phyloP scores from a whole-genome alignment of 83 land plant species.

The Thuja plicata region DNA sequence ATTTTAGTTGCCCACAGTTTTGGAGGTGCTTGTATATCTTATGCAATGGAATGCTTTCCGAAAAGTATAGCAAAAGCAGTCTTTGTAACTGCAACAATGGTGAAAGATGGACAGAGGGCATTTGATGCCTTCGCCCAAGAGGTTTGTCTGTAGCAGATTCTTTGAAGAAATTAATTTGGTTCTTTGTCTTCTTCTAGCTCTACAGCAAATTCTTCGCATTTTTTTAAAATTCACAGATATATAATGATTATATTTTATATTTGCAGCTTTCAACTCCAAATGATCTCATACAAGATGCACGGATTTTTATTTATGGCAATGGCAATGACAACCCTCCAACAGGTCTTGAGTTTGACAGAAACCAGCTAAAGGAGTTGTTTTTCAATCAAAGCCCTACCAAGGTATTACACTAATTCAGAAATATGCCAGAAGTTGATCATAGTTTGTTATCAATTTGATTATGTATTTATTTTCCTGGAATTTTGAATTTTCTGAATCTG shows the following conservation, averaged over 20 bases:
- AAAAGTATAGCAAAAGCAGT: slow-evolving; percentile 83
- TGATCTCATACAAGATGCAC: slow-evolving; percentile 52
- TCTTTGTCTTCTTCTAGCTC: background rate
- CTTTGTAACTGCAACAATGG: slow-evolving; percentile 78
- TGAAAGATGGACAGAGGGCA: slow-evolving; percentile 66
- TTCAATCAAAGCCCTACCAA: slow-evolving; percentile 80
- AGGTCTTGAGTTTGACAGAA: slow-evolving; percentile 63
- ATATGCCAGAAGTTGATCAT: background rate
- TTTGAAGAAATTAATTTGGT: background rate
- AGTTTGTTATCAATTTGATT: background rate
- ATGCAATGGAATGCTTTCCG: slow-evolving; percentile 71
- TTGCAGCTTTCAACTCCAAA: slow-evolving; percentile 72
- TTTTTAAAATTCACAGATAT: background rate
- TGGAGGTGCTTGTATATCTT: slow-evolving; percentile 88
- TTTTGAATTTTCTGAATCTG: background rate
- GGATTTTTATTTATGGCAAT: slow-evolving; percentile 68
- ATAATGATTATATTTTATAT: background rate
- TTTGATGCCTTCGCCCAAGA: slow-evolving; percentile 79
- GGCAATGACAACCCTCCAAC: slow-evolving; percentile 84
- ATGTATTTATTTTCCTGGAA: background rate
- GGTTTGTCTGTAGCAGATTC: slow-evolving; percentile 32
- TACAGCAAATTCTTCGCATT: background rate
- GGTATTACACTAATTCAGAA: slow-evolving; percentile 37
- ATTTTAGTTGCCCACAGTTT: slow-evolving; percentile 88
- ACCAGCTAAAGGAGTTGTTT: slow-evolving; percentile 59